Evolutionary conservation across 345 rosid genomes (phyloP), one percentile per base, ranked within the genome.

Genomic region (Hypericum androsaemum): DNA sequence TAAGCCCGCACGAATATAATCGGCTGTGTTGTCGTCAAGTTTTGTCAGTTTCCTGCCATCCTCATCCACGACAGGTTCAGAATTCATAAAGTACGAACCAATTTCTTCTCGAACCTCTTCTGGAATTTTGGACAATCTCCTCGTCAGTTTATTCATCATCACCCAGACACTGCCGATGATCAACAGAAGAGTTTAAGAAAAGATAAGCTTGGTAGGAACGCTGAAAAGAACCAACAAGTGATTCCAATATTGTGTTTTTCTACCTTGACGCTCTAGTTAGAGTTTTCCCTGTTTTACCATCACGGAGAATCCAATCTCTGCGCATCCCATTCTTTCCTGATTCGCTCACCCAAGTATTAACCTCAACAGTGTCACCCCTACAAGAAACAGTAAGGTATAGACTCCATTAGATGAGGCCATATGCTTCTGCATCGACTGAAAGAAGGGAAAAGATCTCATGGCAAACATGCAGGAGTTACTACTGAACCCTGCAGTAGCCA

Each of bases 271-370:
- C 99, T 66, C 99, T 68, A 7, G 87, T 86, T 66, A 94, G 72
- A 47, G 54, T 71, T 69, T 94, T 79, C 45, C 99, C 97, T 32
- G 90, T 83, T 66, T 67, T 70, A 47, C 77, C 36, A 59, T 94
- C 88, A 10, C 84, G 81, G 13, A 94, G 65, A 47, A 79, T 75
- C 97, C 92, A 94, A 77, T 83, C 99, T 57, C 99, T 94, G 5
- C 97, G 87, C 97, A 88, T 85, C 11, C 97, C 95, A 58, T 88
- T 88, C 69, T 88, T 94, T 45, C 99, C 95, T 0, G 99, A 88
- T 17, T 69, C 72, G 80, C 78, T 73, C 51, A 73, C 94, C 95
- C 97, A 88, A 5, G 97, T 86, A 67, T 94, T 90, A 8, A 86
- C 87, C 54, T 88, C 68, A 17, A 94, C 89, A 57, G 77, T 84